Conservation (phyloP, 495 filamentous ascomycete genomes). For the Podospora sp. region DNA sequence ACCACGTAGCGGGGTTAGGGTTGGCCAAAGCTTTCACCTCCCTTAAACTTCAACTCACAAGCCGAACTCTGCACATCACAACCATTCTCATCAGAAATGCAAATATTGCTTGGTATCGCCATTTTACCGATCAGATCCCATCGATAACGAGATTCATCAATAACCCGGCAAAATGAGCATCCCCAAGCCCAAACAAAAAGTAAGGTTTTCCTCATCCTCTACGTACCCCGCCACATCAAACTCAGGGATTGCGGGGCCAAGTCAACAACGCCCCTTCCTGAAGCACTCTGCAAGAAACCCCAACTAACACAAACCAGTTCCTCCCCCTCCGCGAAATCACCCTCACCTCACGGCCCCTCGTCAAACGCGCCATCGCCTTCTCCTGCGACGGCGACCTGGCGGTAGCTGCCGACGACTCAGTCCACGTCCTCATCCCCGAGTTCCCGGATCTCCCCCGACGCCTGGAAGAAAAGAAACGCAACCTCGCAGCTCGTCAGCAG, state of each 20-base stretch:
- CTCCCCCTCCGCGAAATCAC: conserved; percentile 48
- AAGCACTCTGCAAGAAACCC: no score
- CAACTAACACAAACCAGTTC: conserved; percentile 26
- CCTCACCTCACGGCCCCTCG: conserved; percentile 44
- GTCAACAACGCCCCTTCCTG: not conserved
- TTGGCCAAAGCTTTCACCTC: not conserved
- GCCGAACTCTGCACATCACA: no score
- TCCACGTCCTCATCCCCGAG: conserved; percentile 51
- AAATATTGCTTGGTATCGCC: not conserved
- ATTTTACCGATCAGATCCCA: not conserved
- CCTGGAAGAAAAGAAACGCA: conserved; percentile 11
- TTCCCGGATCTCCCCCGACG: conserved; percentile 35
- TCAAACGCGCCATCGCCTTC: conserved; percentile 50
- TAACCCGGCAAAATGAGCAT: conserved; percentile 19
- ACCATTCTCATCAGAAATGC: not conserved
- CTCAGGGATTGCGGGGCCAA: no score
- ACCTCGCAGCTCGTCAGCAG: not conserved
- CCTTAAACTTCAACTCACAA: no score
- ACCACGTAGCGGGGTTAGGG: conserved; percentile 8
- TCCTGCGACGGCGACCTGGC: conserved; percentile 54
- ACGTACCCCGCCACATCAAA: not conserved
- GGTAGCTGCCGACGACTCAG: conserved; percentile 50
- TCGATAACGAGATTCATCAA: not conserved
- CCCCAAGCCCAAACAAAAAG: conserved; percentile 27
- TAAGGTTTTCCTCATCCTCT: conserved; percentile 14